Conservation (phyloP, 2,329 filamentous ascomycete species). For the Alternaria metachromatica region DNA sequence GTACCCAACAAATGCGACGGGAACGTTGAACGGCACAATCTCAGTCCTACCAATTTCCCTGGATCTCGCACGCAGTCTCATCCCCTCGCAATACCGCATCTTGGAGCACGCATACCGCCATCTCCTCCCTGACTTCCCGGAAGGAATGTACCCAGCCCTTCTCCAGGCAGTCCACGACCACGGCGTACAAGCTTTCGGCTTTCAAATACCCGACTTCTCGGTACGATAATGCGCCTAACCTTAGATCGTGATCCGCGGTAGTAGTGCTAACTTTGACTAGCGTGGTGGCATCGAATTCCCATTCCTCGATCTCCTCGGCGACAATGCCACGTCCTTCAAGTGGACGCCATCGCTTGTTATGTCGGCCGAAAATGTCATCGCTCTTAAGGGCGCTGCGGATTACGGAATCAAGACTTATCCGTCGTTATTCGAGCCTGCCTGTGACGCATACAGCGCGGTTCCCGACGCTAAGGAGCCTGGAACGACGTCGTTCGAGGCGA, state of each 20-base stretch:
- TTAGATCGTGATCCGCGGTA: background rate
- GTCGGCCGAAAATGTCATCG: conserved; percentile 51
- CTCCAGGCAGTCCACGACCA: conserved; percentile 60
- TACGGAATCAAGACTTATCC: conserved; percentile 57
- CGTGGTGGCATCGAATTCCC: conserved; percentile 62
- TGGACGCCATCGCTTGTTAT: conserved; percentile 59
- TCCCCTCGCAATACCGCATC: conserved; percentile 59
- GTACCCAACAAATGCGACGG: conserved; percentile 59
- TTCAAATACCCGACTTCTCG: conserved; percentile 57
- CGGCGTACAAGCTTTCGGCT: conserved; percentile 55
- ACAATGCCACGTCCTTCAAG: conserved; percentile 60
- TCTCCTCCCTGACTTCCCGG: conserved; percentile 58
- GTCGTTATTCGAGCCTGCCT: conserved; percentile 55
- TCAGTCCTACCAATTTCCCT: conserved; percentile 61
- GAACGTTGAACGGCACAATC: conserved; percentile 62
- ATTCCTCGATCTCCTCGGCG: conserved; percentile 61
- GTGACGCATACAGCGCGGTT: conserved; percentile 56
- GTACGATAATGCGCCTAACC: conserved; percentile 41
- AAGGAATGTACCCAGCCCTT: conserved; percentile 61
- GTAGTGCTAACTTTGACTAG: conserved; percentile 38
- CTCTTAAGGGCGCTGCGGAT: conserved; percentile 53
- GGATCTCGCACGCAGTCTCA: conserved; percentile 53
- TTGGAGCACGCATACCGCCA: conserved; percentile 57
- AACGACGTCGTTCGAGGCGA: conserved; percentile 32
- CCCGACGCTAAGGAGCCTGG: conserved; percentile 29